Conservation (phyloP, 257 asterid species). For the Dorcoceras hygrometricum region DNA sequence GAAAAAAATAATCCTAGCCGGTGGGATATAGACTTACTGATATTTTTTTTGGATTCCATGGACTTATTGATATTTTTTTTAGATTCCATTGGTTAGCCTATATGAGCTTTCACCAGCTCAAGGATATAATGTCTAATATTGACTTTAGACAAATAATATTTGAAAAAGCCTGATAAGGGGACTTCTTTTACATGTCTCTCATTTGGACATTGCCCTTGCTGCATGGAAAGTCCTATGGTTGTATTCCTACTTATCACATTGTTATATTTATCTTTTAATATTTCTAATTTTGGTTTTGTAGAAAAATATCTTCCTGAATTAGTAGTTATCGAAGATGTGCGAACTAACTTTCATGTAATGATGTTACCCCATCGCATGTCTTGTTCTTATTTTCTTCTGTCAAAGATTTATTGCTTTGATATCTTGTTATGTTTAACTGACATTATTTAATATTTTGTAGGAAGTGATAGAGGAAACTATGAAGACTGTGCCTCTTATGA, state of each 20-base stretch:
- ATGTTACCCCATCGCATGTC: constrained; percentile 12
- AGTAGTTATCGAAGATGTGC: constrained; percentile 2
- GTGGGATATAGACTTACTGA: not conserved
- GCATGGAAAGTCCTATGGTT: not conserved
- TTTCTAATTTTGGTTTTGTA: constrained; percentile 10
- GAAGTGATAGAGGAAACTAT: constrained; percentile 64
- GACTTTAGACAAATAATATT: not conserved
- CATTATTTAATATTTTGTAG: constrained; percentile 35
- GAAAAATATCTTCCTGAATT: constrained; percentile 1
- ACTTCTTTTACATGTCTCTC: constrained; percentile 9
- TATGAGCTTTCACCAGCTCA: constrained; percentile 4
- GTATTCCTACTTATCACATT: constrained; percentile 10
- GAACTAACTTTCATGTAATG: constrained; percentile 10
- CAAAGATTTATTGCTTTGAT: not conserved
- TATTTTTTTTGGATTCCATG: not conserved
- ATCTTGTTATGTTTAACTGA: not conserved
- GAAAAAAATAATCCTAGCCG: not conserved
- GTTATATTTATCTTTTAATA: constrained; percentile 1
- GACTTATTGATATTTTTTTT: not conserved
- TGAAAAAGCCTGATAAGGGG: not conserved
- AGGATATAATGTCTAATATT: not conserved
- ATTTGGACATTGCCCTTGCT: constrained; percentile 6
- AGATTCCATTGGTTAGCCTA: not conserved
- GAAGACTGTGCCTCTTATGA: constrained; percentile 68
- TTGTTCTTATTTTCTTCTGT: constrained; percentile 1